Evolutionary conservation across 1,139 yeast genomes (phyloP).

Genomic region (Yamadazyma taylorii): DNA sequence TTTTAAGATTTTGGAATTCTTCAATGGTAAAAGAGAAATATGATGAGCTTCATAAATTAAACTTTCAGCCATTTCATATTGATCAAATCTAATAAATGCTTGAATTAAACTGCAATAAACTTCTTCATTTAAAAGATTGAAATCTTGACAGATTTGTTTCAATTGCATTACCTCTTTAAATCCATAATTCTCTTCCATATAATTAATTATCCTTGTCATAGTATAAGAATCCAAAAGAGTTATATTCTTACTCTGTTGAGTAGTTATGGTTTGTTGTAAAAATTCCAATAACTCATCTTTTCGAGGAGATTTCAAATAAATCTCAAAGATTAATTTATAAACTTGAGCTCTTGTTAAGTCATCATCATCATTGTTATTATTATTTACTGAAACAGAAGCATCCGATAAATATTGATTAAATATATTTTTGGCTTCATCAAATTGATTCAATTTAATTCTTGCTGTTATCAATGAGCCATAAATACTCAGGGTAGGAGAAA

Average conservation of each 20-base stretch:
- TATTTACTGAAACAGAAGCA: constrained; percentile 9
- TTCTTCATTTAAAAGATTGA: constrained; percentile 17
- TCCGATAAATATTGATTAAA: constrained; percentile 21
- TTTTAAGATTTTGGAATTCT: constrained; percentile 27
- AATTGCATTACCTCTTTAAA: constrained; percentile 25
- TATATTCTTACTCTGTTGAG: constrained; percentile 17
- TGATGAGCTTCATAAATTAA: constrained; percentile 31
- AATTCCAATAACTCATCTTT: constrained; percentile 39
- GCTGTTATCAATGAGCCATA: constrained; percentile 50
- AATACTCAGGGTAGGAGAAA: constrained; percentile 50
- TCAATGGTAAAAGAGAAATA: constrained; percentile 29
- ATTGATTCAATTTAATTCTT: constrained; percentile 39
- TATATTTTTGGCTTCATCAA: constrained; percentile 34
- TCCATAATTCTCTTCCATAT: constrained; percentile 25
- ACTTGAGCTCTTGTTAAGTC: constrained; percentile 8
- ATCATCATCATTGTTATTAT: too few species aligned
- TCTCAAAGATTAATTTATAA: constrained; percentile 34
- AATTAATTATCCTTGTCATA: constrained; percentile 19
- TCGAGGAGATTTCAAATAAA: constrained; percentile 38
- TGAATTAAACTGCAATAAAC: constrained; percentile 22
- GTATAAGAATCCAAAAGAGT: constrained; percentile 21
- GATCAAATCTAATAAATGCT: constrained; percentile 32
- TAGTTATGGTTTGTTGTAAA: constrained; percentile 32
- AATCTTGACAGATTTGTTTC: constrained; percentile 19
- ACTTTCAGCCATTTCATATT: constrained; percentile 34